These are phyloP conservation scores for Ceratopteris richardii DNA, from an alignment of 75 land plant species.

Conservation along the genomic window DNA sequence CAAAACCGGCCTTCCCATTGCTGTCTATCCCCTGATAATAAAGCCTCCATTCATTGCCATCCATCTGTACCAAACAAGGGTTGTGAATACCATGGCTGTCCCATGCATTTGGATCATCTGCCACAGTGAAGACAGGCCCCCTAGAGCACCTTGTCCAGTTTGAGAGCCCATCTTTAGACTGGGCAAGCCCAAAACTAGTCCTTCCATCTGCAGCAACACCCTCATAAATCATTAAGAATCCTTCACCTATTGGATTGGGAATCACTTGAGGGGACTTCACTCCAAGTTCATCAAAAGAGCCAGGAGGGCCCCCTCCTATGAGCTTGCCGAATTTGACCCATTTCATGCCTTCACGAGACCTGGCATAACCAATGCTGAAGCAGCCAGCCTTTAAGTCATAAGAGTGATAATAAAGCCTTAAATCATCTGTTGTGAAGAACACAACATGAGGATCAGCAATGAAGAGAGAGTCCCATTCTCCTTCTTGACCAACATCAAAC, in stretches of 20 bases:
- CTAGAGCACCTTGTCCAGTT: slow-evolving; percentile 45
- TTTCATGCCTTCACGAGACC: slow-evolving; percentile 64
- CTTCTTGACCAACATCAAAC: slow-evolving; percentile 53
- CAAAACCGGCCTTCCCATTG: slow-evolving; percentile 49
- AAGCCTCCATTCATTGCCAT: slow-evolving; percentile 62
- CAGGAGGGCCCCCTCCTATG: slow-evolving; percentile 35
- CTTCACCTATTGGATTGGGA: slow-evolving; percentile 26
- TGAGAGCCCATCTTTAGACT: slow-evolving; percentile 54
- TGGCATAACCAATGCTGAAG: slow-evolving; percentile 50
- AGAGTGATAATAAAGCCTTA: slow-evolving; percentile 80
- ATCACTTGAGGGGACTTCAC: slow-evolving; percentile 39
- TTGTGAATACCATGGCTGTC: slow-evolving; percentile 45
- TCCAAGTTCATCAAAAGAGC: slow-evolving; percentile 60
- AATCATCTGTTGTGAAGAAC: slow-evolving; percentile 37
- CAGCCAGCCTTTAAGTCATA: slow-evolving; percentile 33
- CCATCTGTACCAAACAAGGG: slow-evolving; percentile 70
- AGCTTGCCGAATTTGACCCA: slow-evolving; percentile 81
- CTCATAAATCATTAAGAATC: slow-evolving; percentile 69
- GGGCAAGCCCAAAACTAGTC: slow-evolving; percentile 61
- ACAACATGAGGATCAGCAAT: slow-evolving; percentile 55
- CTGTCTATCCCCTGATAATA: slow-evolving; percentile 49
- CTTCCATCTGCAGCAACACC: slow-evolving; percentile 46
- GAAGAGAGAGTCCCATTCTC: slow-evolving; percentile 63
- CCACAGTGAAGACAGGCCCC: slow-evolving; percentile 31
- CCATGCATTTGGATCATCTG: slow-evolving; percentile 43